A percentile compares a stretch with the other conserved stretches of the same genome.
phyloP scores from a whole-genome alignment of 257 asterid genomes.

The Rehmannia glutinosa region DNA sequence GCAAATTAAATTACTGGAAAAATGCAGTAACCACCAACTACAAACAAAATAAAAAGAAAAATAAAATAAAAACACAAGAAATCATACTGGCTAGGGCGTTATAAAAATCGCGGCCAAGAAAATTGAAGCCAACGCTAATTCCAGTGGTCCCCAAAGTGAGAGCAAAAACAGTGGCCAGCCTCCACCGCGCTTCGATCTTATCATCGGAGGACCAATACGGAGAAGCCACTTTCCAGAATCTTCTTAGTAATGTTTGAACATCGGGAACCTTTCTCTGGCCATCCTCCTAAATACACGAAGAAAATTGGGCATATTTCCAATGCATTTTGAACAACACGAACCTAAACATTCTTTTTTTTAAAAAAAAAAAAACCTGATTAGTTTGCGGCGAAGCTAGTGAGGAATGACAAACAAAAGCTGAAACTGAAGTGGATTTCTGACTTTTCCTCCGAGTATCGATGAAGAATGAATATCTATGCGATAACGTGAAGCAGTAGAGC shows the following conservation, averaged over 20 bases:
- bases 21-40: not conserved
- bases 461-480: not conserved
- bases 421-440: not conserved
- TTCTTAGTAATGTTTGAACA: slow-evolving; percentile 34
- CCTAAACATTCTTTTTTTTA: too few species aligned
- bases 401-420: slow-evolving; percentile 22
- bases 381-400: slow-evolving; percentile 18
- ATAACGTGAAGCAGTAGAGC: slow-evolving; percentile 4
- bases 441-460: slow-evolving; percentile 3
- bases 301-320: not conserved
- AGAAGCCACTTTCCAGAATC: slow-evolving; percentile 76
- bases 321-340: not conserved
- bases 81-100: slow-evolving; percentile 81
- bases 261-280: slow-evolving; percentile 30
- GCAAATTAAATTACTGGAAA: not conserved
- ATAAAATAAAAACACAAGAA: not conserved
- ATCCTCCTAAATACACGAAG: slow-evolving; percentile 18
- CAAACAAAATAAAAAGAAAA: not conserved
- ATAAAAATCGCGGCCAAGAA: slow-evolving; percentile 79
- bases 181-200: slow-evolving; percentile 53
- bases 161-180: slow-evolving; percentile 69
- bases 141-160: slow-evolving; percentile 85
- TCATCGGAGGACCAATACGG: slow-evolving; percentile 80
- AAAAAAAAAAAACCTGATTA: slow-evolving; percentile 19
- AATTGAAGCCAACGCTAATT: slow-evolving; percentile 75